Base-by-base conservation (phyloP, 768 basidiomycete genomes). In the Solioccasus polychromus region DNA sequence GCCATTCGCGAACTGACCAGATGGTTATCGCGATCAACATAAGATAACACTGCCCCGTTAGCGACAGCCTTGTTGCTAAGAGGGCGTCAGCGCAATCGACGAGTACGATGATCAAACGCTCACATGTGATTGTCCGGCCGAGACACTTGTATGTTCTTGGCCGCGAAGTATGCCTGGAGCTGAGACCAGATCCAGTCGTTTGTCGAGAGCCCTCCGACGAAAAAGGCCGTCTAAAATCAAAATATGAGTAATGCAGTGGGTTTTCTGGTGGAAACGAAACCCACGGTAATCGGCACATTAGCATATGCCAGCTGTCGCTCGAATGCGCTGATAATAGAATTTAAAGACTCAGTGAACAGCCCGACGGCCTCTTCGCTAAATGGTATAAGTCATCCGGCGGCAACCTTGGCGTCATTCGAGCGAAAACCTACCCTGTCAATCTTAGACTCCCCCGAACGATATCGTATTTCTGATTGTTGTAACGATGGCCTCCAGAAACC, bases 21-120 rank as follows among this genome's bases (percentile, higher is more conserved):
- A 31, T 31, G 30, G 30, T 31, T 31, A 15, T 17, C 30, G 5
- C 11, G 38, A 23, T 52, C 36, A 3, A 53, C 7, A 14, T 40
- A 24, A 18, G 28, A 52, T 9, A 52, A 15, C 3, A 53, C 29
- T 1, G 41, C 52, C 8, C 50, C 52, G 14, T 47, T 38, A 4
- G 51, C 31, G n/a, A 52, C 52, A 1, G 50, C 35, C 24, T 48
- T 44, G 30, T 48, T 46, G 35, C 54, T 55, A 20, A 20, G 19
- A n/a, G 15, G 2, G 11, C 1, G 9, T 50, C 15, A 43, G 39
- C 8, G 28, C 15, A 3, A 17, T 12, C 7, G 0, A 9, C 11
- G 5, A 10, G 22, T 8, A 19, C 15, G 5, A 24, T 26, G 2
- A n/a, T n/a, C n/a, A n/a, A n/a, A 11, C 3, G 19, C 49, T 12